These are phyloP conservation scores for Chamaenerion angustifolium DNA, from an alignment of 345 rosid genomes.

Conservation along the genomic window DNA sequence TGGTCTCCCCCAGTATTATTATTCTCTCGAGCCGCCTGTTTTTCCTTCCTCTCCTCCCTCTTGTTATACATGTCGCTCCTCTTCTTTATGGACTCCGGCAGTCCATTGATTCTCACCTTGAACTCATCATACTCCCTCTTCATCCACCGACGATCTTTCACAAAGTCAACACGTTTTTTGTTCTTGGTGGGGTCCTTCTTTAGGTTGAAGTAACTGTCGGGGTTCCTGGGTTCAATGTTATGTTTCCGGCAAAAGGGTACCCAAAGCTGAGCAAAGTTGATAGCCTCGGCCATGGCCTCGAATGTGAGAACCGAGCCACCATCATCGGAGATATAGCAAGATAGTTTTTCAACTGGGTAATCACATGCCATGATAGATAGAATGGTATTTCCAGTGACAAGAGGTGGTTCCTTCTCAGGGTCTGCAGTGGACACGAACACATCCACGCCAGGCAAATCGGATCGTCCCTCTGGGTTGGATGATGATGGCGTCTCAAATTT, in stretches of 20 bases:
- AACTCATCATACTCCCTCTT: conserved; percentile 94
- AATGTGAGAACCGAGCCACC: conserved; percentile 86
- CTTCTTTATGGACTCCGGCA: conserved; percentile 61
- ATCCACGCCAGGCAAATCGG: conserved; percentile 79
- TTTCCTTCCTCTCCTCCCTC: conserved; percentile 53
- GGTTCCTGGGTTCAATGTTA: conserved; percentile 79
- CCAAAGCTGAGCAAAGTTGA: conserved; percentile 79
- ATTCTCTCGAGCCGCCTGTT: conserved; percentile 35
- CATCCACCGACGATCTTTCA: conserved; percentile 90
- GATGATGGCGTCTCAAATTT: conserved; percentile 72
- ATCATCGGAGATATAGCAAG: conserved; percentile 72
- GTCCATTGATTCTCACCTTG: conserved; percentile 85
- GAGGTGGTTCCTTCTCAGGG: conserved; percentile 79
- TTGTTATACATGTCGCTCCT: conserved; percentile 46
- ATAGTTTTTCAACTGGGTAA: conserved; percentile 75
- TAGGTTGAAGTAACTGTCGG: conserved; percentile 67
- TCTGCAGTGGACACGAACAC: conserved; percentile 88
- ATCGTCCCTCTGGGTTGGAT: conserved; percentile 68
- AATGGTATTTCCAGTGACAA: conserved; percentile 82
- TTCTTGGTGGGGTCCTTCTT: conserved; percentile 71
- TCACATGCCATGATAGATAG: conserved; percentile 62
- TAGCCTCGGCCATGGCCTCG: conserved; percentile 96
- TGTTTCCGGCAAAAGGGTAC: conserved; percentile 94
- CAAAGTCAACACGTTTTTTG: conserved; percentile 76
- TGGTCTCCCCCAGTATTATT: conserved; percentile 27